Conservation (phyloP, 441 rosid species). For the Brassica balearica region DNA sequence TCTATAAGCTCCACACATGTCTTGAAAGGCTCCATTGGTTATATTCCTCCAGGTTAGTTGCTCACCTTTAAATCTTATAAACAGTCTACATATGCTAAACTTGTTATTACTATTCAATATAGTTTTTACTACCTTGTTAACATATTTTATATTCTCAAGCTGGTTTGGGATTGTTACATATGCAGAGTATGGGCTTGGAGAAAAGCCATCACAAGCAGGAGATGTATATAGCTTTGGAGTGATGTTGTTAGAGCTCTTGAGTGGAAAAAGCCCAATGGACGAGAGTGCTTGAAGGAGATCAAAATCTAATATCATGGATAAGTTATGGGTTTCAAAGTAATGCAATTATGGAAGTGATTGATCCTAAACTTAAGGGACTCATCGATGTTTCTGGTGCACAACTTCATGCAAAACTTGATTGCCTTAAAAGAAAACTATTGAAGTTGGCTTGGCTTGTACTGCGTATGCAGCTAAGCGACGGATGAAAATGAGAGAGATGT, state of each 20-base stretch:
- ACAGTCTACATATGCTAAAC: neutral
- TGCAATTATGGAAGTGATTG: too few species aligned
- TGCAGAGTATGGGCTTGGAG: conserved; percentile 63
- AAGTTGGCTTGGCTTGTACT: too few species aligned
- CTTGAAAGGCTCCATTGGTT: conserved; percentile 61
- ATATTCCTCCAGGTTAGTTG: conserved; percentile 62
- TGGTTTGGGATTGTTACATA: neutral
- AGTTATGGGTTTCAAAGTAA: too few species aligned
- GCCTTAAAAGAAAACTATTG: too few species aligned
- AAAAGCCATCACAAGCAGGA: conserved; percentile 52
- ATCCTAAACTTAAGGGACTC: too few species aligned
- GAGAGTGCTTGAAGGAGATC: conserved; percentile 47
- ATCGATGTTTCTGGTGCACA: too few species aligned
- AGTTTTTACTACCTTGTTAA: neutral
- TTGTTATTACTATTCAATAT: neutral
- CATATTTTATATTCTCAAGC: neutral
- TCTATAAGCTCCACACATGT: conserved; percentile 50
- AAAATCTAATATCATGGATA: too few species aligned
- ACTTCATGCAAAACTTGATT: too few species aligned
- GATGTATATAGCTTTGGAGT: conserved; percentile 66
- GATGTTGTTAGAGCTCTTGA: conserved; percentile 54
- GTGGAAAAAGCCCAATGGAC: conserved; percentile 55
- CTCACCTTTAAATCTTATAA: neutral
- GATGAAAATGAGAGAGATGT: too few species aligned
- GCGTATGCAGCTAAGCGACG: too few species aligned